A percentile compares a stretch with the other conserved stretches of the same genome.
These are phyloP conservation scores for Parafenestella ontariensis DNA, from an alignment of 2,329 filamentous ascomycete genomes.

Conservation along the genomic window DNA sequence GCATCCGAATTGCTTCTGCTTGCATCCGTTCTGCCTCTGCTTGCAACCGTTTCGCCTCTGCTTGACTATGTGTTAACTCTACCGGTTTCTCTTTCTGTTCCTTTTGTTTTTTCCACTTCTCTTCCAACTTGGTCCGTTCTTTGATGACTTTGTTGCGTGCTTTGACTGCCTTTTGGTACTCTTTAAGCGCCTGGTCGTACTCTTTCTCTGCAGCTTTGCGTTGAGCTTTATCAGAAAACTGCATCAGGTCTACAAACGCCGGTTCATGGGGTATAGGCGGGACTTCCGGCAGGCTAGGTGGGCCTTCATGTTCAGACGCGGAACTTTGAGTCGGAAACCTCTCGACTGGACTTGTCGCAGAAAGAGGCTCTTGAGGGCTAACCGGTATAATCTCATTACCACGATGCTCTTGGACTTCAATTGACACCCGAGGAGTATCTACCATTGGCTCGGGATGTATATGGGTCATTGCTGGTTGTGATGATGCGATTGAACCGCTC, in stretches of 20 bases:
- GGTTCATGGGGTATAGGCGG: constrained; percentile 63
- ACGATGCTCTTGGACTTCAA: constrained; percentile 57
- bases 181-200: constrained; percentile 66
- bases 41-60: constrained; percentile 34
- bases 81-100: constrained; percentile 23
- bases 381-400: constrained; percentile 45
- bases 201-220: constrained; percentile 75
- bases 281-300: constrained; percentile 53
- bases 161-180: constrained; percentile 71
- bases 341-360: constrained; percentile 20
- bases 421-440: constrained; percentile 53
- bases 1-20: constrained; percentile 10
- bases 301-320: constrained; percentile 2
- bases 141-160: constrained; percentile 69
- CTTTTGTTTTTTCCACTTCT: constrained; percentile 50
- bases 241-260: constrained; percentile 62
- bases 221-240: constrained; percentile 68
- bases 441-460: constrained; percentile 15
- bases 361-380: constrained; percentile 35
- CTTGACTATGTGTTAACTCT: constrained; percentile 26
- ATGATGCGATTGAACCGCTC: constrained; percentile 15
- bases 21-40: constrained; percentile 13
- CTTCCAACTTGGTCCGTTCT: constrained; percentile 66
- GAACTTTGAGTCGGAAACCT: constrained; percentile 1
- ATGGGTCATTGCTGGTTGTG: constrained; percentile 21